A percentile compares a stretch with the other conserved stretches of the same genome.
These are phyloP conservation scores for Nakazawaea holstii DNA, from an alignment of 805 yeast species.

Conservation along the genomic window DNA sequence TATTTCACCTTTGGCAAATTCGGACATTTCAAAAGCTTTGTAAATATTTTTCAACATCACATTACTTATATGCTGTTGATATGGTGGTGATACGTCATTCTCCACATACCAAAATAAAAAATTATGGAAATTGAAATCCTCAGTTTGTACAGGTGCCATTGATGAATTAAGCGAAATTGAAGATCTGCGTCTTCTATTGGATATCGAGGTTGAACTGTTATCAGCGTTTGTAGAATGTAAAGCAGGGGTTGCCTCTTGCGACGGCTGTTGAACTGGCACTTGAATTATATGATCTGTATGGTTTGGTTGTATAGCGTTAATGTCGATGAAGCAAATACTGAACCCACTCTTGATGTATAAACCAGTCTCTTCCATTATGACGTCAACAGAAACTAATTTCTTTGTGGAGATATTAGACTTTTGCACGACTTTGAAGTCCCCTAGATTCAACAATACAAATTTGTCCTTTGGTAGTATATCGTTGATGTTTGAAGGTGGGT, in stretches of 20 bases:
- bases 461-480: constrained; percentile 51
- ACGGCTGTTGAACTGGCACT: not conserved
- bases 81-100: constrained; percentile 9
- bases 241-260: not conserved
- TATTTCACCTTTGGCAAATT: not conserved
- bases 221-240: not conserved
- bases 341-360: constrained; percentile 48
- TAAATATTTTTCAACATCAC: constrained; percentile 10
- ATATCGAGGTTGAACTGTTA: not conserved
- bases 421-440: constrained; percentile 33
- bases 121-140: constrained; percentile 11
- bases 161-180: constrained; percentile 10
- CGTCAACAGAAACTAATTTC: constrained; percentile 30
- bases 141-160: constrained; percentile 4
- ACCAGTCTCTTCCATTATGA: constrained; percentile 54
- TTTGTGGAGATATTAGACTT: constrained; percentile 7
- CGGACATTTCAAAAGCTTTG: constrained; percentile 6
- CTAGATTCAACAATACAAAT: constrained; percentile 45
- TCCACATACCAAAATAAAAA: constrained; percentile 12
- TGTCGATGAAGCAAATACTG: constrained; percentile 29
- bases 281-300: constrained; percentile 5
- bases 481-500: constrained; percentile 52
- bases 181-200: constrained; percentile 4
- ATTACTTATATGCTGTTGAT: constrained; percentile 7
- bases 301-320: constrained; percentile 18